phyloP scores from a whole-genome alignment of 306 rosid species.

The Begonia masoniana region DNA sequence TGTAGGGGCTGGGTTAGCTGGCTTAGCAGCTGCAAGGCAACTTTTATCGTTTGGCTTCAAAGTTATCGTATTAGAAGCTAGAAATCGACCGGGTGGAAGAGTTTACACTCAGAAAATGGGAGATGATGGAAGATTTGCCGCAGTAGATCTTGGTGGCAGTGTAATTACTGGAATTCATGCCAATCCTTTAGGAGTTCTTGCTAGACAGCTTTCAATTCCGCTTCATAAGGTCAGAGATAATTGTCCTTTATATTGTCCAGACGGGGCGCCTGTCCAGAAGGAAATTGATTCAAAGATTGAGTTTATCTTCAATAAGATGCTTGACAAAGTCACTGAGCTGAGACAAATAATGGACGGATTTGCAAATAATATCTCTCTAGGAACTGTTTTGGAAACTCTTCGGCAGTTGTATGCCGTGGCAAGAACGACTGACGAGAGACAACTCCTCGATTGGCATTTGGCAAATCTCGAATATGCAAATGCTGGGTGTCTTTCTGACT shows the following conservation, averaged over 20 bases:
- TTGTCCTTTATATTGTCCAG: slow-evolving; percentile 79
- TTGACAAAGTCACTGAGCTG: slow-evolving; percentile 82
- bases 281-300: slow-evolving; percentile 54
- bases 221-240: slow-evolving; percentile 86
- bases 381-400: slow-evolving; percentile 73
- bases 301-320: slow-evolving; percentile 62
- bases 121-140: slow-evolving; percentile 42
- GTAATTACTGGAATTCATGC: slow-evolving; percentile 93
- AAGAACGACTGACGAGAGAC: slow-evolving; percentile 50
- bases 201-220: slow-evolving; percentile 83
- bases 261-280: slow-evolving; percentile 54
- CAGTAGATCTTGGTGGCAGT: slow-evolving; percentile 80
- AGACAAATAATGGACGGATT: slow-evolving; percentile 85
- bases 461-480: slow-evolving; percentile 93
- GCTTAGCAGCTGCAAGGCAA: slow-evolving; percentile 90
- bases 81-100: slow-evolving; percentile 85
- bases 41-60: slow-evolving; percentile 74
- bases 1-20: slow-evolving; percentile 89
- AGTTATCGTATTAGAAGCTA: slow-evolving; percentile 77
- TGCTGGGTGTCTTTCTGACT: slow-evolving; percentile 92
- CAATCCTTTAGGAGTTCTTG: slow-evolving; percentile 89
- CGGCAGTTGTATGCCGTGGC: slow-evolving; percentile 58
- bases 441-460: slow-evolving; percentile 88
- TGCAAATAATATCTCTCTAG: slow-evolving; percentile 63
- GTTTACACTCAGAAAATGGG: slow-evolving; percentile 90